Evolutionary conservation across 495 filamentous ascomycete species (phyloP), one percentile per base, ranked within the genome.

Genomic region (Stereocaulon alpinum): DNA sequence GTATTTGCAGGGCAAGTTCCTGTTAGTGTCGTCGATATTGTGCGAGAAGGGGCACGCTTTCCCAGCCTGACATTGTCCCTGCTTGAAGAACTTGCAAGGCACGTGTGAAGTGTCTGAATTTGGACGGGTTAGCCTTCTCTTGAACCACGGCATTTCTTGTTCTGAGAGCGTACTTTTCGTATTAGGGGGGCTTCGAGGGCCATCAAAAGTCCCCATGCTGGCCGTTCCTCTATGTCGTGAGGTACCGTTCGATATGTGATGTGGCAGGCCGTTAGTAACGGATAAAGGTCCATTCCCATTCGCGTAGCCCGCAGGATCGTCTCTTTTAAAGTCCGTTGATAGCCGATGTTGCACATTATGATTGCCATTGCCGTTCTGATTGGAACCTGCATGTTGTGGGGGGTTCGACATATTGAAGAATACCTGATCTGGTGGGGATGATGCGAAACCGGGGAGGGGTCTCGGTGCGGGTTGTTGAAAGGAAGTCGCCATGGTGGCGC

Each of bases 21-120:
- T 89, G 32, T 83, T 79, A 24, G 89, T 78, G 22, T 84, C 73
- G 70, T 92, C 86, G 60, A 87, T 82, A 48, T 91, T 91, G 74
- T 98, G 93, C 61, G 90, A 86, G 74, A 97, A 98, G 42, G 93
- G 93, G 74, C 93, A 98, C 48, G 91, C 88, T 68, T 86, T 86
- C 63, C 93, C 93, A 50, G 93, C 93, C 80, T 96, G 92, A 73
- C 93, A 98, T 67, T 88, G 85, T 68, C 93, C 93, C 74, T 95
- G 87, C 49, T 89, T 84, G 74, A 90, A 98, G 84, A 98, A 98
- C 77, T 97, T 97, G 86, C 93, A 98, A 18, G 93, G 93, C 42
- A 98, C 93, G 76, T 97, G 93, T 53, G 90, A 90, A 17, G 95
- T 94, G 70, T 96, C 93, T 98, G 69, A 20, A 24, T 30, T 47